Conservation (phyloP, 208 protist species). For the Trypanosoma avium region DNA sequence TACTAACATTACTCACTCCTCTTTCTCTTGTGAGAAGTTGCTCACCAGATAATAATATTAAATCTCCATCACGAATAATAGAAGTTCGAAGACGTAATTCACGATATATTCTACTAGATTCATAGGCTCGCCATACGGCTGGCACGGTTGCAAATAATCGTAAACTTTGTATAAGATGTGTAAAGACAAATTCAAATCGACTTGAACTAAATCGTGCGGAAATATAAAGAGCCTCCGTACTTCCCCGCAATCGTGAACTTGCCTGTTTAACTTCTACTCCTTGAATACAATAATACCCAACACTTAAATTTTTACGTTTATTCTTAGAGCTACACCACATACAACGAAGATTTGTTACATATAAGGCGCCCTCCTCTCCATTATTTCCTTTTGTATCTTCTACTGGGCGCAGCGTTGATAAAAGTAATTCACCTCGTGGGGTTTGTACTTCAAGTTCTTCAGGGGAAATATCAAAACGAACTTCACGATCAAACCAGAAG, state of each 20-base stretch:
- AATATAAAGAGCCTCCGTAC: constrained; percentile 89
- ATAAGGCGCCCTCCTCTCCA: constrained; percentile 85
- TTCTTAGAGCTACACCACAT: constrained; percentile 84
- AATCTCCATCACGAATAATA: constrained; percentile 83
- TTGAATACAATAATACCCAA: constrained; percentile 91
- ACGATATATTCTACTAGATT: constrained; percentile 91
- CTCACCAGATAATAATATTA: constrained; percentile 89
- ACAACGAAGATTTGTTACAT: constrained; percentile 95
- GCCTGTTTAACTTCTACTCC: constrained; percentile 86
- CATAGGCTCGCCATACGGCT: constrained; percentile 92
- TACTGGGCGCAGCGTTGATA: constrained; percentile 77
- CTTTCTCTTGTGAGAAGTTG: constrained; percentile 78
- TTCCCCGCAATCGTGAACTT: constrained; percentile 76
- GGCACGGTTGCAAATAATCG: constrained; percentile 86
- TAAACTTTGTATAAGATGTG: constrained; percentile 52
- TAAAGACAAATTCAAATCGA: constrained; percentile 96
- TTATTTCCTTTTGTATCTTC: constrained; percentile 97
- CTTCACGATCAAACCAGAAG: constrained; percentile 96
- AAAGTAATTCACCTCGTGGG: constrained; percentile 67
- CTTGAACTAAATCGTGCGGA: constrained; percentile 71
- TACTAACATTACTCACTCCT: constrained; percentile 92
- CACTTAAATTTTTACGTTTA: constrained; percentile 84
- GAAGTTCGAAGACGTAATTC: constrained; percentile 94
- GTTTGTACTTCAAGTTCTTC: constrained; percentile 56
- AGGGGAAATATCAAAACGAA: constrained; percentile 88